phyloP scores from a whole-genome alignment of 768 basidiomycete genomes.

The Suillus weaverae region DNA sequence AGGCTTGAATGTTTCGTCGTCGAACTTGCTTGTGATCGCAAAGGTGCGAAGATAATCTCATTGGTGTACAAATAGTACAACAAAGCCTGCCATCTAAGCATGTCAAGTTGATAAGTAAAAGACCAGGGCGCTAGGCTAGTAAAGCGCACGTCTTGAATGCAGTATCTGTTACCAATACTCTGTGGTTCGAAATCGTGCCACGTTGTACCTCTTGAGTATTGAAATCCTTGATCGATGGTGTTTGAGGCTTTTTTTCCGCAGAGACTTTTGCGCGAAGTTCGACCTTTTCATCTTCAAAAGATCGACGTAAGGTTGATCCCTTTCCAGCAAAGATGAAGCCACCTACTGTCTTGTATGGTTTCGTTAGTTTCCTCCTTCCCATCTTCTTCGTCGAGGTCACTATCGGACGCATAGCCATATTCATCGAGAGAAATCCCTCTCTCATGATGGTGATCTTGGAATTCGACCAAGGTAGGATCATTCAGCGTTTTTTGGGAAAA shows the following conservation, averaged over 20 bases:
- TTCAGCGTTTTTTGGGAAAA: not conserved
- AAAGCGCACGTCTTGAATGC: constrained; percentile 10
- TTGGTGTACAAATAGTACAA: constrained; percentile 36
- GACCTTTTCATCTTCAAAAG: not conserved
- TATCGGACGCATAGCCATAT: constrained; percentile 25
- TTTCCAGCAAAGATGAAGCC: not conserved
- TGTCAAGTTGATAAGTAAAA: not conserved
- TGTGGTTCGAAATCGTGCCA: not conserved
- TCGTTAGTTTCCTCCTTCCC: constrained; percentile 1
- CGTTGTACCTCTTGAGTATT: not conserved
- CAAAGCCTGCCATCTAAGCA: constrained; percentile 32
- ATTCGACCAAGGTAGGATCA: constrained; percentile 8
- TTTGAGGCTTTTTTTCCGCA: not conserved
- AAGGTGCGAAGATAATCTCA: constrained; percentile 28
- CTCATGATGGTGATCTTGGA: not conserved
- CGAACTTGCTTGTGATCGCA: constrained; percentile 17
- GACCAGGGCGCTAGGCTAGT: not conserved
- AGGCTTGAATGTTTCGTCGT: not conserved
- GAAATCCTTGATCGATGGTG: not conserved
- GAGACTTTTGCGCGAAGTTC: not conserved
- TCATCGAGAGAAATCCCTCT: constrained; percentile 6
- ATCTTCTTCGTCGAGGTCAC: constrained; percentile 25
- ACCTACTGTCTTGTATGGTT: not conserved
- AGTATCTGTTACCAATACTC: constrained; percentile 12
- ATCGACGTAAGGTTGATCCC: not conserved